Base-by-base conservation (phyloP, 2,329 filamentous ascomycete species). In the Geosmithia morbida region DNA sequence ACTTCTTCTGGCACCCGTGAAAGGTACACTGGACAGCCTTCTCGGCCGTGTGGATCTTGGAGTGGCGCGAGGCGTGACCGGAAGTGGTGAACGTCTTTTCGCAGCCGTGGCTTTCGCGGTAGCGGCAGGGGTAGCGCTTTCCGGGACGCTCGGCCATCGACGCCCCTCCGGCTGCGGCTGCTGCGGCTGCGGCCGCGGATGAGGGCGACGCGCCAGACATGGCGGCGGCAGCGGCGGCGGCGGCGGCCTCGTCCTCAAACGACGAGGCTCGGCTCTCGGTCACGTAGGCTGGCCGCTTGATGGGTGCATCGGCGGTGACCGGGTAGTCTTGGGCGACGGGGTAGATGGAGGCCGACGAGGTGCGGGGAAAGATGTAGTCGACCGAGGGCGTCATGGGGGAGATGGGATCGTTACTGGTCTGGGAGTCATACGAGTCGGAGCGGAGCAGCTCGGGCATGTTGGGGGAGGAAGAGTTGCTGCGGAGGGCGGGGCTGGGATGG, bases 31-130 rank as follows among this genome's bases (percentile, higher is more conserved):
- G 76, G 19, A 87, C 82, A 14, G 80, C 80, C 67, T 89, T 89
- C 64, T 87, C 84, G 45, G 83, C 83, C 1, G 83, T 87, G 67
- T 90, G 85, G 57, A 87, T 88, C 63, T 88, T 88, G 50, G 84
- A 85, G 61, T 90, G 85, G 41, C 85, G 80, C 42, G 85, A 87
- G n/a, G 86, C 84, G 57, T 90, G 85, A 42, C 85, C 85, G 0
- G 85, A 89, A 2, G 85, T 90, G 49, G 85, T 89, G 60, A 90
- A 90, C 11, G 79, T 86, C 67, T 87, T 86, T 56, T 76, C 77
- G 66, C 85, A 90, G 41, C 78, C 75, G 55, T 79, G 82, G 46
- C 73, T 75, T 52, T 87, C 82, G 33, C 80, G 77, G 58, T 82
- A 83, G 20, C 83, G 81, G 61, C 84, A 88, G 2, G 83, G 82